Base-by-base conservation (phyloP, 1,139 yeast genomes). In the Zygosaccharomyces pseudobailii region DNA sequence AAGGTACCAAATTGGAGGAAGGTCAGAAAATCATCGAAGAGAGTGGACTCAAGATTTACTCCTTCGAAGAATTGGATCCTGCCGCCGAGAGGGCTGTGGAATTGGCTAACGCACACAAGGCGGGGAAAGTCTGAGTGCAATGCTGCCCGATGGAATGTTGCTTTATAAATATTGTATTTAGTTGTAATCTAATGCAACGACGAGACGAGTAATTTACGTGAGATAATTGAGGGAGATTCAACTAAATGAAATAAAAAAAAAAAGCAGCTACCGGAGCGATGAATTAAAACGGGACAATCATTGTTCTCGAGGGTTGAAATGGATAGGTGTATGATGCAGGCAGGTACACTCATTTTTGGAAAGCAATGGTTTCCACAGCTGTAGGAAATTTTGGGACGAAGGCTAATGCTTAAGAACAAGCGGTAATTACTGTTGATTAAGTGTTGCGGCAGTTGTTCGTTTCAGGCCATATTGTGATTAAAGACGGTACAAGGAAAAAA, bases 21-120 rank as follows among this genome's bases (percentile, higher is more conserved):
- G 99, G 97, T 62, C 87, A 85, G 73, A 78, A 86, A 66, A 79
- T 92, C 73, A 87, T 92, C 64, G 74, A 79, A 58, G 80, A 87
- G 66, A 88, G 97, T 42, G 97, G 97, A 49, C 80, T 92, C 72
- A 87, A 90, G 80, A 87, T 92, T 71, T 89, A 78, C 72, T 84
- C 95, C 53, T 87, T 84, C 73, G 87, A 84, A 67, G 96, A 92
- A 70, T 82, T 92, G 64, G 98, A 92, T 72, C 88, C 89, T 58
- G 99, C 99, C 66, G 99, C 99, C 62, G 84, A 88, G 73, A 88
- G 86, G 76, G 95, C 87, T 62, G 96, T 90, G 60, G 78, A 81
- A 70, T 79, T 89, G 69, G 72, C 83, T 48, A 69, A 73, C 66
- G 40, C 31, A 25, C 49, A 36, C 35, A 28, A 23, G 22, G 34